These are phyloP conservation scores for Cylindrotheca fusiformis DNA, from an alignment of 108 stramenopile genomes.

Conservation along the genomic window DNA sequence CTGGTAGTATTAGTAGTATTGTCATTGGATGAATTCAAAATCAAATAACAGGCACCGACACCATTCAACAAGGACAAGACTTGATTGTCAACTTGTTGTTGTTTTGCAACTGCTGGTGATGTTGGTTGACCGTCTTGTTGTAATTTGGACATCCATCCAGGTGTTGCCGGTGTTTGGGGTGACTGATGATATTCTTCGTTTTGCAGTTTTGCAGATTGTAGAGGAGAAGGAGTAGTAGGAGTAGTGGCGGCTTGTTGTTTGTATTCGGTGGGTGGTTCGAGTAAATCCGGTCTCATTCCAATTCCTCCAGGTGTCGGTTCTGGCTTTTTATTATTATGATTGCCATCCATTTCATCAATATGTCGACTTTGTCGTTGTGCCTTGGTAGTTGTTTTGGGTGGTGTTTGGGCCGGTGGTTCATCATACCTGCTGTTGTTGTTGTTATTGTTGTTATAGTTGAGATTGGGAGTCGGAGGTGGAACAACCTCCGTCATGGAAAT, in stretches of 20 bases:
- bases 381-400: background rate
- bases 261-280: background rate
- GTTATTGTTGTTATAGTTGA: background rate
- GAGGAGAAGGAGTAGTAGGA: background rate
- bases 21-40: slow-evolving; percentile 23
- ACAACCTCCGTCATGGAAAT: background rate
- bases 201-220: background rate
- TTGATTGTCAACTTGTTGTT: background rate
- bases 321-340: background rate
- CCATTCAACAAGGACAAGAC: background rate
- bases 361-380: background rate
- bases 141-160: too few relatives aligned
- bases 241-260: background rate
- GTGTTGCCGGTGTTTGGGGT: background rate
- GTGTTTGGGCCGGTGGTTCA: background rate
- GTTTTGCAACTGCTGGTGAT: background rate
- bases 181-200: background rate
- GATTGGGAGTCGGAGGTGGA: background rate
- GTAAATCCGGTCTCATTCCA: slow-evolving; percentile 2
- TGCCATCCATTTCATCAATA: background rate
- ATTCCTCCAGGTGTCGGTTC: background rate
- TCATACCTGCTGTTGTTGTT: background rate
- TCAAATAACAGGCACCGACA: slow-evolving; percentile 36
- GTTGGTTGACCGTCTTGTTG: too few relatives aligned
- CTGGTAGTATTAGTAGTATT: slow-evolving; percentile 11